Conservation (phyloP, 1,139 yeast species). For the Sugiyamaella pinicola region DNA sequence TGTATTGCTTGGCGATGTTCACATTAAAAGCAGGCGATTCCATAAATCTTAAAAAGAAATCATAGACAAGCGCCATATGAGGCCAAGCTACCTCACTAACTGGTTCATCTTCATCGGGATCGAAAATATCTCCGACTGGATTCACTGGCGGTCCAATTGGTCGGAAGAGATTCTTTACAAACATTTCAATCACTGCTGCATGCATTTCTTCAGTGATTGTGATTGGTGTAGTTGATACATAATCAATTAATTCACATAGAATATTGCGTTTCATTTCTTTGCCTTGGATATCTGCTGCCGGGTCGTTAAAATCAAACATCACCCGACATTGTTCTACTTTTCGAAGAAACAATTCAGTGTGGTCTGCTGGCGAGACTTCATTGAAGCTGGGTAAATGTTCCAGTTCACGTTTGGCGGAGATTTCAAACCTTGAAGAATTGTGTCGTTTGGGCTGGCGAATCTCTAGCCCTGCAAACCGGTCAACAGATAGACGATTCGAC, state of each 20-base stretch:
- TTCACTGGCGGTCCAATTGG: constrained; percentile 98
- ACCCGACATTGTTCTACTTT: constrained; percentile 94
- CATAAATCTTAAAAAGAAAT: constrained; percentile 86
- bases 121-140: constrained; percentile 93
- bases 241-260: constrained; percentile 84
- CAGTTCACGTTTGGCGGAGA: constrained; percentile 69
- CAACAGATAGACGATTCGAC: constrained; percentile 37
- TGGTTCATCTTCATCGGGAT: constrained; percentile 99
- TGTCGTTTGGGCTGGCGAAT: constrained; percentile 86
- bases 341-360: constrained; percentile 76
- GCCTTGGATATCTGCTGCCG: constrained; percentile 87
- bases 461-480: constrained; percentile 53
- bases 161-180: constrained; percentile 82
- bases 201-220: constrained; percentile 91
- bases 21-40: constrained; percentile 96
- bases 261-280: constrained; percentile 89
- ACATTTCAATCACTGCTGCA: constrained; percentile 85
- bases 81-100: constrained; percentile 98
- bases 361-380: constrained; percentile 86
- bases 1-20: constrained; percentile 87
- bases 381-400: constrained; percentile 84
- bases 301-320: constrained; percentile 91
- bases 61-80: constrained; percentile 96
- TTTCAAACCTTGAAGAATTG: constrained; percentile 88
- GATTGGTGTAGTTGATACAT: constrained; percentile 74